Evolutionary conservation across 805 yeast species (phyloP).

Genomic region (Candida suzukii): DNA sequence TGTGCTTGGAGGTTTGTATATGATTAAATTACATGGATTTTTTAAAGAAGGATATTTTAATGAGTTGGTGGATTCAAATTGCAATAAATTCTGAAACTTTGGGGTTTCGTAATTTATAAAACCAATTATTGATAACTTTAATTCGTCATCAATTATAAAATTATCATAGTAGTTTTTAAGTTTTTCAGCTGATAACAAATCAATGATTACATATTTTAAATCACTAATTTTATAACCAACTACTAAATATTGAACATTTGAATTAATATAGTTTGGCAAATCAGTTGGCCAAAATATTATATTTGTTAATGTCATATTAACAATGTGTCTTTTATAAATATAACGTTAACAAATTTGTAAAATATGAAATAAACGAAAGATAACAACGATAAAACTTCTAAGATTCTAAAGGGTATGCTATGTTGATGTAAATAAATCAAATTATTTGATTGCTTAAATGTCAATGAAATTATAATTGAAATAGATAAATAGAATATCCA

Average conservation of each 20-base stretch:
- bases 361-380: background rate
- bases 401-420: background rate
- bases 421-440: background rate
- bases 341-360: background rate
- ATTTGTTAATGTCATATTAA: background rate
- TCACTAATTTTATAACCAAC: slow-evolving; percentile 20
- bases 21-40: slow-evolving; percentile 26
- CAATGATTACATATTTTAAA: slow-evolving; percentile 18
- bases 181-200: slow-evolving; percentile 11
- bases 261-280: slow-evolving; percentile 4
- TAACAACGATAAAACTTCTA: slow-evolving; percentile 1
- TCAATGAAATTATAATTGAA: background rate
- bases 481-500: background rate
- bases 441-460: background rate
- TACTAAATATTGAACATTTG: slow-evolving; percentile 9
- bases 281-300: slow-evolving; percentile 26
- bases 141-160: slow-evolving; percentile 9
- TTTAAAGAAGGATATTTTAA: slow-evolving; percentile 9
- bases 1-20: slow-evolving; percentile 69
- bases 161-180: slow-evolving; percentile 10
- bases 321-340: background rate
- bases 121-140: slow-evolving; percentile 19
- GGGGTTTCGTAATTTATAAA: slow-evolving; percentile 15
- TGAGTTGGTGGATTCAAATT: slow-evolving; percentile 5
- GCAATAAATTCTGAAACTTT: slow-evolving; percentile 6